These are phyloP conservation scores for Termitomyces sp. DNA, from an alignment of 1,284 basidiomycete species.

Conservation along the genomic window DNA sequence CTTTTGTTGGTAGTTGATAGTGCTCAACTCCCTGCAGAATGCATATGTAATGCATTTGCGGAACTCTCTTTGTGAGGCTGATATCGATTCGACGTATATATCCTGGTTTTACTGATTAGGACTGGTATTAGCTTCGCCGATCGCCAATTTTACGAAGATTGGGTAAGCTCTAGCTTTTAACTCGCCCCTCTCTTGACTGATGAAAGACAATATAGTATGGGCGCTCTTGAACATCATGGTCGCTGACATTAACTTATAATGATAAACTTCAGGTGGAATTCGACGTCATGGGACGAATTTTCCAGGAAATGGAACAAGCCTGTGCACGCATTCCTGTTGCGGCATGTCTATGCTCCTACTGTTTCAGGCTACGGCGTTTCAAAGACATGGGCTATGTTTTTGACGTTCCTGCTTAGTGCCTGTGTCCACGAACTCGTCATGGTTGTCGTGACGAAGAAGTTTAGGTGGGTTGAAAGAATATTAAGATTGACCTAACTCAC, in stretches of 20 bases:
- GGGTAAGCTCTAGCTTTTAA: slow-evolving; percentile 55
- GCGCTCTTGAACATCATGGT: not conserved
- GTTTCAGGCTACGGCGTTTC: slow-evolving; percentile 77
- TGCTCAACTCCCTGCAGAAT: slow-evolving; percentile 47
- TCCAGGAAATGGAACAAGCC: slow-evolving; percentile 94
- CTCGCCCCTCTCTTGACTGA: slow-evolving; percentile 19
- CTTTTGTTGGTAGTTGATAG: not conserved
- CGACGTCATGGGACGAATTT: slow-evolving; percentile 95
- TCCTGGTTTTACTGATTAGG: not conserved
- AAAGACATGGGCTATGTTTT: slow-evolving; percentile 75
- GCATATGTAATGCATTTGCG: slow-evolving; percentile 94
- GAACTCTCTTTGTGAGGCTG: slow-evolving; percentile 81
- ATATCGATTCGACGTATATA: not conserved
- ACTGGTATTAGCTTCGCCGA: slow-evolving; percentile 70
- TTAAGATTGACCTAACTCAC: not conserved
- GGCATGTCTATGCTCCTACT: slow-evolving; percentile 91
- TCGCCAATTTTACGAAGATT: slow-evolving; percentile 95
- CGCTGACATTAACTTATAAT: not conserved
- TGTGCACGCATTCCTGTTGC: slow-evolving; percentile 88
- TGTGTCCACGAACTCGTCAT: slow-evolving; percentile 93
- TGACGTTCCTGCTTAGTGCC: slow-evolving; percentile 90
- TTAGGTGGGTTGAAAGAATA: slow-evolving; percentile 34
- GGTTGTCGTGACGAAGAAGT: slow-evolving; percentile 91
- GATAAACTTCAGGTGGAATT: slow-evolving; percentile 73
- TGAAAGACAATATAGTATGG: slow-evolving; percentile 13